These are phyloP conservation scores for Calycina herbarum DNA, from an alignment of 2,329 filamentous ascomycete genomes.

Conservation along the genomic window DNA sequence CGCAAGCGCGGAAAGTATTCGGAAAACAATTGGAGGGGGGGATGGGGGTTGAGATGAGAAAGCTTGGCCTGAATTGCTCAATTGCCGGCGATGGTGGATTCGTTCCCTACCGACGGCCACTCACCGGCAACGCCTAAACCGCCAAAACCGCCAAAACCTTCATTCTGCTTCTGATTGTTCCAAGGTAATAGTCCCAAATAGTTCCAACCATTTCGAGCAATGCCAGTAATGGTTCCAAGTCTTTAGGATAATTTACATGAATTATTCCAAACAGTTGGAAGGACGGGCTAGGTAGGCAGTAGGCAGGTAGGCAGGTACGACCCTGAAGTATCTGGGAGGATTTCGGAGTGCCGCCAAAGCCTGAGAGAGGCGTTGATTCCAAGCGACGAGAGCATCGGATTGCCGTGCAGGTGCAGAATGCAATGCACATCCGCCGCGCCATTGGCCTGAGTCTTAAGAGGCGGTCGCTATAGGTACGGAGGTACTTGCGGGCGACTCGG, in stretches of 20 bases:
- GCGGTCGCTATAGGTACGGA: background rate
- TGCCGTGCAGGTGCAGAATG: slow-evolving; percentile 5
- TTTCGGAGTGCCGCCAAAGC: no score
- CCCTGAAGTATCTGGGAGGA: no score
- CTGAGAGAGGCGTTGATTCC: background rate
- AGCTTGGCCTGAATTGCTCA: background rate
- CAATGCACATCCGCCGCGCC: background rate
- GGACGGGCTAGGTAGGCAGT: no score
- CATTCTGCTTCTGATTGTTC: background rate
- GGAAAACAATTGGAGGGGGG: background rate
- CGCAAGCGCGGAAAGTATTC: background rate
- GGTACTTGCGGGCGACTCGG: background rate
- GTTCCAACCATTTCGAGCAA: no score
- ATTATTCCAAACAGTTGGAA: no score
- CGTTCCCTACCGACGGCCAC: background rate
- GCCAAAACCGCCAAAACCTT: no score
- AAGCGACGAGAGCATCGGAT: slow-evolving; percentile 2
- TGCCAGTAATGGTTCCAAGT: no score
- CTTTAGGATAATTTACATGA: no score
- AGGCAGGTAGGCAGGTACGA: no score
- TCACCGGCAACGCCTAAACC: background rate
- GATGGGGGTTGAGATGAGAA: background rate
- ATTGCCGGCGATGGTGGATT: background rate
- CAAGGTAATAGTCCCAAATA: no score
- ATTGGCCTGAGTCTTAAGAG: background rate